Base-by-base conservation (phyloP, 2,329 filamentous ascomycete species). In the Huntiella abstrusa region DNA sequence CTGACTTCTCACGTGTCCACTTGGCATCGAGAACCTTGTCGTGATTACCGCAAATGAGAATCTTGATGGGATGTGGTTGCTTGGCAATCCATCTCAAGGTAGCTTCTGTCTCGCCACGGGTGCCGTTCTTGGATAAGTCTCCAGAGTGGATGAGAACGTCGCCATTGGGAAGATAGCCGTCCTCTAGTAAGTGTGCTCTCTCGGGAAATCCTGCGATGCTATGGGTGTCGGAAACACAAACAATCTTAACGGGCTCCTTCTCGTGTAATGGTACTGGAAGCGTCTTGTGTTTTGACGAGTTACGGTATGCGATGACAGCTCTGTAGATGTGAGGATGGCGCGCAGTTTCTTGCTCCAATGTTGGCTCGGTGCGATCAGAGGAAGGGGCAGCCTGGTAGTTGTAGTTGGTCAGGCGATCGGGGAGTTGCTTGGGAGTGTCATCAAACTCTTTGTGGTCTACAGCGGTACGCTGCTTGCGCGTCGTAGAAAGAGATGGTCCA, bases 61-160 rank as follows among this genome's bases (percentile, higher is more conserved):
- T 56, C 52, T 70, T 70, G 54, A 64, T 52, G 4, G 48, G 39
- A 48, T 67, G 65, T 0, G 62, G 56, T 33, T 32, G 35, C 45
- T 87, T 70, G 41, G 68, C 71, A 11, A 95, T 53, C 68, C 67
- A 71, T n/a, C 53, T 46, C 37, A 95, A 67, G 54, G 88, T 80
- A 12, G 64, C 66, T 63, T 94, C 84, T 46, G 95, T 77, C 51
- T 86, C 80, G 10, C 66, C 64, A 0, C 74, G 70, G 6, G 76
- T 80, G 34, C 88, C 88, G 15, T 67, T 55, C 7, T 64, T 55
- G 1, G 64, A 67, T n/a, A 70, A 57, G 49, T 70, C 66, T 15
- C 67, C 67, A 0, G 66, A 64, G 49, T 70, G 65, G 43, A 70
- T 57, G 11, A 70, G 58, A 2, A 69, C 54, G 50, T 70, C 65